phyloP scores from a whole-genome alignment of 495 filamentous ascomycete species.

The Podospora anserina region DNA sequence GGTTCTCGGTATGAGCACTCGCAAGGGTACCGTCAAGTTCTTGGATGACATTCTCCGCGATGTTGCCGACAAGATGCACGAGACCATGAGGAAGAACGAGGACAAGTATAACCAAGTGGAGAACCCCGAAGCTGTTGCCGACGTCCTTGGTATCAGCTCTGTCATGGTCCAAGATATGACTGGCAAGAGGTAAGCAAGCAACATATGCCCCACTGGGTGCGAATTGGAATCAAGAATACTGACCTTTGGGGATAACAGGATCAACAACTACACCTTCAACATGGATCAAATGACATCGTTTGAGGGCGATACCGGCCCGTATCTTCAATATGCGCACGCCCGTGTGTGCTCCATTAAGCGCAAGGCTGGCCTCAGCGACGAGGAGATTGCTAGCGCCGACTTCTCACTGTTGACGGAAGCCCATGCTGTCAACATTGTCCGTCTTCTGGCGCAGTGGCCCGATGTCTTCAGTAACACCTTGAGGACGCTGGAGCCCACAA shows the following conservation, averaged over 20 bases:
- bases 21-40: constrained; percentile 54
- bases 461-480: constrained; percentile 62
- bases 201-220: no score
- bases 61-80: constrained; percentile 62
- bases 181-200: constrained; percentile 52
- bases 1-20: constrained; percentile 61
- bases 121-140: constrained; percentile 52
- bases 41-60: constrained; percentile 61
- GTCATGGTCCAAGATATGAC: constrained; percentile 68
- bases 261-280: constrained; percentile 63
- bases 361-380: constrained; percentile 47
- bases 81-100: constrained; percentile 61
- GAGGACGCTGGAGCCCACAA: constrained; percentile 62
- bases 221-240: background rate
- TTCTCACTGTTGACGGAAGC: constrained; percentile 55
- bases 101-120: constrained; percentile 59
- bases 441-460: constrained; percentile 61
- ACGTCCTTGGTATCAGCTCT: constrained; percentile 58
- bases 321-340: constrained; percentile 67
- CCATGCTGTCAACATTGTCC: constrained; percentile 59
- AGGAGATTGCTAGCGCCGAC: constrained; percentile 56
- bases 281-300: constrained; percentile 66
- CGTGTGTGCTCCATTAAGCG: constrained; percentile 61
- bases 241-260: constrained; percentile 33
- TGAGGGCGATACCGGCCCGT: constrained; percentile 67